Evolutionary conservation across 73 alveolate species (phyloP), one percentile per base, ranked within the genome.

Genomic region (Paramecium caudatum): DNA sequence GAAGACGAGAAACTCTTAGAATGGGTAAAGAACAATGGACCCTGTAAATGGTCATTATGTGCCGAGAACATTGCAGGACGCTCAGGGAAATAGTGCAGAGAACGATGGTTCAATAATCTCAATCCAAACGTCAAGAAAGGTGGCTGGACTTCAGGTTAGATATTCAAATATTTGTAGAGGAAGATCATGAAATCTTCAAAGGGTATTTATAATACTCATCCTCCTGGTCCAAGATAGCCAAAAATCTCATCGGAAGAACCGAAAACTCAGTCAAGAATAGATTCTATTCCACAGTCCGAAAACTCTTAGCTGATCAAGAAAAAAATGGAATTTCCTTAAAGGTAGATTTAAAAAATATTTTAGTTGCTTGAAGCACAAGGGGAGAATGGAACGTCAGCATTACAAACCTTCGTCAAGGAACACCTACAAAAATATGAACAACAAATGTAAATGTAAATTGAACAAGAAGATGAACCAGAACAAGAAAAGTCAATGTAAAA

Each of bases 71-170:
- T 95, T 2, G 68, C 82, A 34, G 96, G 96, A 23, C 81, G 99
- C 55, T 96, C 97, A 63, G 99, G 99, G 10, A 98, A 98, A 90
- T 94, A 98, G 74, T 98, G 99, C 63, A 68, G 99, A 82, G 99
- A 98, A 84, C 81, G 99, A 63, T 98, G 99, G 99, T 95, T 94
- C 82, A 98, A 98, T 69, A 95, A 96, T 74, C 91, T 98, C 36
- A 96, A 97, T 82, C 99, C 99, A 23, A 65, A 85, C 21, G 96
- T 97, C 5, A 96, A 95, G 48, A 97, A 97, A 91, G 97, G 98
- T 1, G 93, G 93, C 46, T 97, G 99, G 99, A 92, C 93, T 16
- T 62, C 46, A 12, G 93, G 88, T 74, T 12, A 21, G 0, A 41
- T 36, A 41, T 43, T 41, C 36, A 19, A 74, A 25, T 74, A 27